Base-by-base conservation (phyloP, 257 asterid genomes). In the Ocimum tenuiflorum region DNA sequence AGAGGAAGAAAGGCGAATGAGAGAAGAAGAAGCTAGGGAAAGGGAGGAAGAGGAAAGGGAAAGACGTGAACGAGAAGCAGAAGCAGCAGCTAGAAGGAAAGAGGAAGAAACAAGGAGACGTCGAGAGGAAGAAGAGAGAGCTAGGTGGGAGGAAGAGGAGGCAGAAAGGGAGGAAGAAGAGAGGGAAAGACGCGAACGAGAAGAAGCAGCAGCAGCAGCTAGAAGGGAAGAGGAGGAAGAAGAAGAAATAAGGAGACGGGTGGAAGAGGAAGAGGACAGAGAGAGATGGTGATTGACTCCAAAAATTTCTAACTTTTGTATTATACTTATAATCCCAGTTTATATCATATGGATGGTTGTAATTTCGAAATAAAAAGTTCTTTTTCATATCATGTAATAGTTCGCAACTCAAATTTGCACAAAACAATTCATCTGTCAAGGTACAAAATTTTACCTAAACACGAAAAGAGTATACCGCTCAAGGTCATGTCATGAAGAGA, bases 401-500 rank as follows among this genome's bases (percentile, higher is more conserved):
- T 4, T n/a, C n/a, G n/a, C n/a, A n/a, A n/a, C n/a, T n/a, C n/a
- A n/a, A n/a, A n/a, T 0, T 31, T 31, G 36, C 3, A 31, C 8
- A 38, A 8, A 38, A 38, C 12, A 38, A 38, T 3, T 3, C 3
- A 31, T 31, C 6, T 31, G 36, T 31, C 6, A 7, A 4, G 3
- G 11, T 11, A 10, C 12, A 11, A 58, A 3, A 57, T 14, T 19
- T n/a, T n/a, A n/a, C 1, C 24, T 15, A 49, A 64, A 8, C 60
- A 13, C 43, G n/a, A 59, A 39, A 62, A 23, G 29, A 1, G 48
- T 14, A 41, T 3, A 63, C 27, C 52, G 12, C 23, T 4, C n/a
- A n/a, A n/a, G 31, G 31, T 27, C 3, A 4, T 27, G 31, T 58
- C 35, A 68, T 41, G 71, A 6, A 63, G 86, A 74, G 48, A 91